phyloP scores from a whole-genome alignment of 2,329 filamentous ascomycete species.

The Mariannaea sp. region DNA sequence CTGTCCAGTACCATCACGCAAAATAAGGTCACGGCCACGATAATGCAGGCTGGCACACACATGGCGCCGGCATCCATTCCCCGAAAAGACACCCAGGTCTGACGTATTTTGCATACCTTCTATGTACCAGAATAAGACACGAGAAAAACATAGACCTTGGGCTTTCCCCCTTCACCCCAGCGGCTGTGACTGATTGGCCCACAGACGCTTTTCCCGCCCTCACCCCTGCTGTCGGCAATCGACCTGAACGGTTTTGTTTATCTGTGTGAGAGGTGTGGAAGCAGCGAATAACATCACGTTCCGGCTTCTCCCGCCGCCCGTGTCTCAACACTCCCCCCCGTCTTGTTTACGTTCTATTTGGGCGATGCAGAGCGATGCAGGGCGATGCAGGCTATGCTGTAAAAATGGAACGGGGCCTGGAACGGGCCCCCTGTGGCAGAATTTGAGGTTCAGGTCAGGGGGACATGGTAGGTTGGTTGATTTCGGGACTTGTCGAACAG shows the following conservation, averaged over 20 bases:
- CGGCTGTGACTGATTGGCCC: slow-evolving; percentile 12
- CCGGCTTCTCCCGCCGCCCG: slow-evolving; percentile 29
- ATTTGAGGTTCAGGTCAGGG: not conserved
- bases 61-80: slow-evolving; percentile 29
- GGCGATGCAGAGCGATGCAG: slow-evolving; percentile 30
- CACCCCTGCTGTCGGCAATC: slow-evolving; percentile 7
- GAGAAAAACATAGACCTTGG: no score
- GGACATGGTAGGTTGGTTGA: not conserved
- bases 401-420: slow-evolving; percentile 18
- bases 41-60: slow-evolving; percentile 26
- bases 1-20: slow-evolving; percentile 18
- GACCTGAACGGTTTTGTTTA: no score
- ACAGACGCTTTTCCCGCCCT: slow-evolving; percentile 15
- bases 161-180: not conserved
- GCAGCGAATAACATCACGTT: slow-evolving; percentile 6
- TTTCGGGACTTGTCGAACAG: slow-evolving; percentile 1
- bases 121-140: no score
- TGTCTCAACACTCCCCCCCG: slow-evolving; percentile 22
- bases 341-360: slow-evolving; percentile 36
- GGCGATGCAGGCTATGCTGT: slow-evolving; percentile 22
- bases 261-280: not conserved
- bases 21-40: slow-evolving; percentile 31
- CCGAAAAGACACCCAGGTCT: slow-evolving; percentile 17
- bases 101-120: no score
- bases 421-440: slow-evolving; percentile 8